Conservation (phyloP, 345 rosid species). For the Bruguiera sexangula region DNA sequence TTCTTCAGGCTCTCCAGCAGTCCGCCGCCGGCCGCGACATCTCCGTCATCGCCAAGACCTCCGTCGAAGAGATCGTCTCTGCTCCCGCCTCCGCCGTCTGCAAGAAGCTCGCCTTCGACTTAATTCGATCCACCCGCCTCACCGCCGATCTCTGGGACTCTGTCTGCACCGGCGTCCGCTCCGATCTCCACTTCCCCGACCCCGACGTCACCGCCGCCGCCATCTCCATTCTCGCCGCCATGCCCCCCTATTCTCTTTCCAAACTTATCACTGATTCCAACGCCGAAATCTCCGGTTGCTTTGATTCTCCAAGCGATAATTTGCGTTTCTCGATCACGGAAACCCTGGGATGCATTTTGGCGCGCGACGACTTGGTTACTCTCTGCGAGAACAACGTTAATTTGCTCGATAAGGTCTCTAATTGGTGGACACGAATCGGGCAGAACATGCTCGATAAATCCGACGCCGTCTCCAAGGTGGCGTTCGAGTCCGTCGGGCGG, state of each 20-base stretch:
- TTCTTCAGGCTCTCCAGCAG: conserved; percentile 92
- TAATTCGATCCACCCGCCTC: conserved; percentile 92
- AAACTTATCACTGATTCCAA: conserved; percentile 69
- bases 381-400: conserved; percentile 80
- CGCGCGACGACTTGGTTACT: conserved; percentile 88
- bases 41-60: conserved; percentile 83
- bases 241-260: conserved; percentile 77
- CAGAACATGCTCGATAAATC: conserved; percentile 80
- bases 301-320: conserved; percentile 67
- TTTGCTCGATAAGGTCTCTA: conserved; percentile 75
- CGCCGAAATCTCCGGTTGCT: conserved; percentile 71
- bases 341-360: conserved; percentile 85
- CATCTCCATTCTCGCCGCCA: conserved; percentile 79
- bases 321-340: conserved; percentile 83
- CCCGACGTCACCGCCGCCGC: conserved; percentile 94
- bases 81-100: conserved; percentile 95
- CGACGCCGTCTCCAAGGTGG: conserved; percentile 82
- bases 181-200: conserved; percentile 89
- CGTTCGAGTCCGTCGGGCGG: conserved; percentile 93
- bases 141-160: conserved; percentile 96
- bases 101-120: conserved; percentile 92
- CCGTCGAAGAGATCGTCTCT: conserved; percentile 91
- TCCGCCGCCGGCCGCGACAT: conserved; percentile 94
- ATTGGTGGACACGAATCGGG: conserved; percentile 85
- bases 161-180: conserved; percentile 69